Evolutionary conservation across 2,329 filamentous ascomycete species (phyloP), one percentile per base, ranked within the genome.

Genomic region (Basipetospora chlamydospora): DNA sequence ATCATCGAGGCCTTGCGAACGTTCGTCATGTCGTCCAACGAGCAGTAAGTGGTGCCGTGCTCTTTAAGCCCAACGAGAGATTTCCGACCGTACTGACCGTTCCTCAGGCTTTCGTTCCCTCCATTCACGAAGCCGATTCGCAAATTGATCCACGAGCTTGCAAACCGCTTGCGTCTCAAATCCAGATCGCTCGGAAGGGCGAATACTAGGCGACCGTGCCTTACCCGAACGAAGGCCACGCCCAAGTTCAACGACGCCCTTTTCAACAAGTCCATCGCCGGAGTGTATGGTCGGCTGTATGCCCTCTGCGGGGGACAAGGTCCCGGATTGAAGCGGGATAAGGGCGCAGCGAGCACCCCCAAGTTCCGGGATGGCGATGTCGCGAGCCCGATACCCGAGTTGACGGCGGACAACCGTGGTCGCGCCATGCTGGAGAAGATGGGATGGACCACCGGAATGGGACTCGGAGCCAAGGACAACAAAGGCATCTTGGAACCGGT

Each of bases 341-440:
- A 10, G 3, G 29, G 29, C 6, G 29, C 16, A 16, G 16, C 9
- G 3, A 18, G 16, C 10, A 12, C n/a, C 17, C 18, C 29, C 16
- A 11, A 18, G 8, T 40, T 39, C 9, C 28, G 70, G 42, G 82
- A 96, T 48, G 90, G 90, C 13, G 87, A 96, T 45, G 63, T 93
- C 20, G 86, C 96, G 3, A 90, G 88, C 33, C 84, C 73, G 2
- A 73, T 88, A 2, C 82, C 86, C 9, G 87, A 94, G 53, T 67
- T 98, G 22, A 82, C 83, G 1, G 63, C 66, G 4, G 81, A 80
- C 37, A 96, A 94, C 53, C 84, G 75, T 45, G 90, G 90, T 9
- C 73, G 85, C 35, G 74, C 76, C 3, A 82, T 98, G 75, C 60
- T 98, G 44, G 85, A 93, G 60, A 96, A 90, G 59, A 96, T 96